Conservation (phyloP, 2,329 filamentous ascomycete genomes). For the Thelonectria discophora region DNA sequence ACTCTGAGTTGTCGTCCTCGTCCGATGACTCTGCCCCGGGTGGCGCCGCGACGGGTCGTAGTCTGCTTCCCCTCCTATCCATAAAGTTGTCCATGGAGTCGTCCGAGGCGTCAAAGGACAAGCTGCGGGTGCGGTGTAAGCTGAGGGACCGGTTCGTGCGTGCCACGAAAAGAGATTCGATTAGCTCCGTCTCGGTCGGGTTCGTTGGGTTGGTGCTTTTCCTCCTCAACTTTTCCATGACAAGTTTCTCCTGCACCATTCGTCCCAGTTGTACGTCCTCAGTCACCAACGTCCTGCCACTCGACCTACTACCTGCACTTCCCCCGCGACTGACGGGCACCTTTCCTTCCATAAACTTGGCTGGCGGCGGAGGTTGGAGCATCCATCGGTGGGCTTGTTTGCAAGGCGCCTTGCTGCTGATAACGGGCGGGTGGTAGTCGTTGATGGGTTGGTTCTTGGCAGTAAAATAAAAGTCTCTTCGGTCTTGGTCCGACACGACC, state of each 20-base stretch:
- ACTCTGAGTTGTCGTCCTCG: slow-evolving; percentile 40
- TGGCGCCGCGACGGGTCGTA: slow-evolving; percentile 43
- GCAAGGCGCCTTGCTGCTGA: slow-evolving; percentile 76
- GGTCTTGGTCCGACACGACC: slow-evolving; percentile 59
- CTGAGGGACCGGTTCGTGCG: slow-evolving; percentile 46
- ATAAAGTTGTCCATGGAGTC: slow-evolving; percentile 45
- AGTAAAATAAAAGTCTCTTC: slow-evolving; percentile 69
- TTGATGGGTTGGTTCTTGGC: slow-evolving; percentile 78
- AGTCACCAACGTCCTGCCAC: slow-evolving; percentile 53
- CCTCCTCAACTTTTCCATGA: slow-evolving; percentile 57
- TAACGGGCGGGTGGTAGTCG: slow-evolving; percentile 85
- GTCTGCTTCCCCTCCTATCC: slow-evolving; percentile 42
- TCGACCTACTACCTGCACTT: slow-evolving; percentile 64
- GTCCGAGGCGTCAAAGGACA: slow-evolving; percentile 51
- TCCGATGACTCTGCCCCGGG: slow-evolving; percentile 47
- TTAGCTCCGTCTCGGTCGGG: slow-evolving; percentile 55
- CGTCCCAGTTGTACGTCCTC: slow-evolving; percentile 56
- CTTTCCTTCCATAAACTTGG: slow-evolving; percentile 91
- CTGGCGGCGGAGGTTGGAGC: slow-evolving; percentile 89
- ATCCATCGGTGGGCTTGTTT: slow-evolving; percentile 85
- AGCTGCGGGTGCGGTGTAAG: slow-evolving; percentile 48
- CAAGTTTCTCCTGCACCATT: slow-evolving; percentile 55
- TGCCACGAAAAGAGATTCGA: slow-evolving; percentile 52
- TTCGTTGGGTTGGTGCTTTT: slow-evolving; percentile 49
- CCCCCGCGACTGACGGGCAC: slow-evolving; percentile 71